Evolutionary conservation across 1,139 yeast genomes (phyloP).

Genomic region (Pneumocystis sp.): DNA sequence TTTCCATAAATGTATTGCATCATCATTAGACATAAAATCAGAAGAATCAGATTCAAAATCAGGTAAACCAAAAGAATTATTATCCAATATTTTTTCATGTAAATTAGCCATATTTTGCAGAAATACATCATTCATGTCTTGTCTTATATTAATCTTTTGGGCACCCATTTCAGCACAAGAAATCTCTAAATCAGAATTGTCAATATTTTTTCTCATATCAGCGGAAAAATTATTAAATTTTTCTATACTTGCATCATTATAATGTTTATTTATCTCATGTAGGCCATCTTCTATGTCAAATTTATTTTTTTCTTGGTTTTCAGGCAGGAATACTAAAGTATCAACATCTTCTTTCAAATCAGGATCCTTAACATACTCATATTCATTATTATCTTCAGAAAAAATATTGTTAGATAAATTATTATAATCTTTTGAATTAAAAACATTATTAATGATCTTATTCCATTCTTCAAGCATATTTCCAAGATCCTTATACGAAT

Average conservation of each 20-base stretch:
- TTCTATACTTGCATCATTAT: conserved; percentile 8
- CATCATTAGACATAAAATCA: conserved; percentile 34
- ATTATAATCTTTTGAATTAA: conserved; percentile 2
- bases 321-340: conserved; percentile 80
- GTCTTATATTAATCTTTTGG: conserved; percentile 20
- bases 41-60: not conserved
- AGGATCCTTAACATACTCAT: conserved; percentile 73
- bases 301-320: conserved; percentile 65
- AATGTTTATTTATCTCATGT: conserved; percentile 17
- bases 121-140: conserved; percentile 15
- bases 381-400: conserved; percentile 43
- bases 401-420: not conserved
- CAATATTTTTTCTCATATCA: conserved; percentile 8
- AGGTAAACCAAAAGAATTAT: conserved; percentile 5
- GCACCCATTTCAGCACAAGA: conserved; percentile 7
- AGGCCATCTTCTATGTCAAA: conserved; percentile 47
- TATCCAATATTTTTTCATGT: conserved; percentile 20
- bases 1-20: conserved; percentile 68
- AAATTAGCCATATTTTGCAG: conserved; percentile 22
- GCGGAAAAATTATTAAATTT: conserved; percentile 13
- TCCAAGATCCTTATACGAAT: conserved; percentile 8
- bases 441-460: conserved; percentile 3
- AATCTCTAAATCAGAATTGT: conserved; percentile 12
- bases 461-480: conserved; percentile 8
- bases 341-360: conserved; percentile 68